Evolutionary conservation across 306 rosid species (phyloP), one percentile per base, ranked within the genome.

Genomic region (Canavalia gladiata): DNA sequence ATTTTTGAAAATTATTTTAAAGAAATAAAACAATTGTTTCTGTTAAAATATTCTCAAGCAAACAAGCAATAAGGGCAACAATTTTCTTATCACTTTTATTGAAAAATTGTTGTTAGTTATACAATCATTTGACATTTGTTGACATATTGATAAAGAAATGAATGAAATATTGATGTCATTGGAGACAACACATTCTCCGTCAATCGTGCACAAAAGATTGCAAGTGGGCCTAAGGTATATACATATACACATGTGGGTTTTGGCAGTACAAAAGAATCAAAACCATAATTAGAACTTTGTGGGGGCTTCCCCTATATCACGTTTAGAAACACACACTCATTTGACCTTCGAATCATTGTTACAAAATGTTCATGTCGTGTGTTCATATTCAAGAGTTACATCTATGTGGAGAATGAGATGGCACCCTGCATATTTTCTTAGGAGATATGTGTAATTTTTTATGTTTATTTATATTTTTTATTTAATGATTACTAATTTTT

Each of bases 121-220:
- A 41, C 9, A 42, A 56, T 64, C 9, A 31, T 51, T 35, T 63
- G 37, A n/a, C 18, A 13, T 7, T 18, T 18, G 25, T 18, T 8
- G 6, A 28, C 1, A 13, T 12, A 68, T 6, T 42, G 2, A 5
- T 9, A 2, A n/a, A 6, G 1, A 30, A 1, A 12, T 58, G 34
- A 42, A 54, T 63, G 68, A 31, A 57, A 72, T 1, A 34, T 7
- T 58, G 64, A 29, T 25, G 65, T 45, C 41, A 28, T 0, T 4
- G 39, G 5, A 46, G 77, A 51, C 68, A 37, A 37, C 41, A 37
- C 41, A 37, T 82, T 10, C 34, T 8, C 80, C 86, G 83, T 83
- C 86, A 83, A 77, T 83, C 80, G 64, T 64, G 83, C 80, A 5
- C 47, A 67, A 63, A 71, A 52, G 72, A 7, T 18, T 52, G n/a